Conservation (phyloP, 192 early-diverging fungal genomes). For the Lobosporangium transversale region DNA sequence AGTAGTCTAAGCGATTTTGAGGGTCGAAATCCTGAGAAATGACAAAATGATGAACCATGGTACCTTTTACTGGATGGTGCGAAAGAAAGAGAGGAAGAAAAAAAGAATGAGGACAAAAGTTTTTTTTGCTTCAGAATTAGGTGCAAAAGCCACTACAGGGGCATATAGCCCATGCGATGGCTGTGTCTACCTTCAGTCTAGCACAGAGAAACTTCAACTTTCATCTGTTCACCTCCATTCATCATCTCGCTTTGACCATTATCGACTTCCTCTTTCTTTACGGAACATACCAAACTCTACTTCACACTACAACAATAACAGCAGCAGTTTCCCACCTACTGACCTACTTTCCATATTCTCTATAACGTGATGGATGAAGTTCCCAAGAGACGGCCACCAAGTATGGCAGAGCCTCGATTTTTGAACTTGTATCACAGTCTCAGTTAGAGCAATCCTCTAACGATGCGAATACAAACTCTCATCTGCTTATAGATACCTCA, state of each 20-base stretch:
- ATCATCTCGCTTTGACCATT: conserved; percentile 1
- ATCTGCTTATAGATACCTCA: conserved; percentile 74
- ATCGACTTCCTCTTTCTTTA: not conserved
- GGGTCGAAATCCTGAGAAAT: too few relatives aligned
- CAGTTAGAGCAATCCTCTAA: too few relatives aligned
- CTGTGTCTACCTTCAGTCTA: not conserved
- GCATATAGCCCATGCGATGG: conserved; percentile 4
- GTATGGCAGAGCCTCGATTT: conserved; percentile 5
- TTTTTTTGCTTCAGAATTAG: not conserved
- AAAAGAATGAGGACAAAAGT: not conserved
- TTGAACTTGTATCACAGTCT: not conserved
- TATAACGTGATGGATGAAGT: conserved; percentile 41
- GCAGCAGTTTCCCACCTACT: not conserved
- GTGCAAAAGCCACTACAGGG: not conserved
- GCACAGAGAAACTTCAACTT: conserved; percentile 17
- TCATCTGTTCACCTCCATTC: conserved; percentile 8
- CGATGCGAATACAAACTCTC: not conserved
- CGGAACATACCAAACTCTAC: too few relatives aligned
- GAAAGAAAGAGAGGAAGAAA: conserved; percentile 12
- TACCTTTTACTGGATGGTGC: too few relatives aligned
- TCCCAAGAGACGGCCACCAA: conserved; percentile 49
- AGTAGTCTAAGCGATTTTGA: too few relatives aligned
- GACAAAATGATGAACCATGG: too few relatives aligned
- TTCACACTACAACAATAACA: too few relatives aligned
- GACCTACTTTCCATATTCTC: not conserved